Evolutionary conservation across 495 filamentous ascomycete genomes (phyloP).

Genomic region (Penicillium chermesinum): DNA sequence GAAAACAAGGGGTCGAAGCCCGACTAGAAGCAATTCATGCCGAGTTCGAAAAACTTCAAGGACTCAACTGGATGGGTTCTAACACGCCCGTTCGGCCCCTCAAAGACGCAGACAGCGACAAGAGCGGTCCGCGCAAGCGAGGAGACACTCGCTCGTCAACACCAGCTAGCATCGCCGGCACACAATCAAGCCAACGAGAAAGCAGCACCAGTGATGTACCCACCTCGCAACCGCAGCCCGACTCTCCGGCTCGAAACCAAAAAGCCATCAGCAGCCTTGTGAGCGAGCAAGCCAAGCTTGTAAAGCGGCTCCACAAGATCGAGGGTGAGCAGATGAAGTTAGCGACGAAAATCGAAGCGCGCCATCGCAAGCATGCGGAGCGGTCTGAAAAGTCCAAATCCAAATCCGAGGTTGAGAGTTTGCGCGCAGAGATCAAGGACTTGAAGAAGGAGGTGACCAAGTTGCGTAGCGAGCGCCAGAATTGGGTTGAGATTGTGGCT

Average conservation of each 20-base stretch:
- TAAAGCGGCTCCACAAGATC: constrained; percentile 37
- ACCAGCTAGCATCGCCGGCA: constrained; percentile 56
- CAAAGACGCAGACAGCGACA: constrained; percentile 42
- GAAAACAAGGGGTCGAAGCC: constrained; percentile 63
- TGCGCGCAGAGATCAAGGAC: constrained; percentile 51
- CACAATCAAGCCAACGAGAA: constrained; percentile 45
- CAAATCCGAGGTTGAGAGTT: constrained; percentile 40
- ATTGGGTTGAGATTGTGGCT: constrained; percentile 56
- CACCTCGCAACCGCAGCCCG: constrained; percentile 5
- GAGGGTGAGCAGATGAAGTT: constrained; percentile 37
- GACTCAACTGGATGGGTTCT: constrained; percentile 23
- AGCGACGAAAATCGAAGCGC: constrained; percentile 39
- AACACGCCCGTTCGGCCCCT: constrained; percentile 10
- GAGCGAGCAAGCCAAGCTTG: constrained; percentile 33
- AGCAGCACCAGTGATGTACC: constrained; percentile 9
- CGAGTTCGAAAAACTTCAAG: constrained; percentile 36
- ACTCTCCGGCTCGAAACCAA: constrained; percentile 16
- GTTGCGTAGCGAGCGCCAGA: constrained; percentile 55
- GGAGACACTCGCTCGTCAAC: constrained; percentile 55
- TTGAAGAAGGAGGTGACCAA: constrained; percentile 53
- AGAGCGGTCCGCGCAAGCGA: constrained; percentile 21
- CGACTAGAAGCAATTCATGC: constrained; percentile 52
- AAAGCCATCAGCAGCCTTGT: constrained; percentile 30
- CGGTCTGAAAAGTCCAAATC: constrained; percentile 54
- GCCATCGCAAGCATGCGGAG: constrained; percentile 50